phyloP scores from a whole-genome alignment of 352 stramenopile genomes.

The Phytophthora palmivora region DNA sequence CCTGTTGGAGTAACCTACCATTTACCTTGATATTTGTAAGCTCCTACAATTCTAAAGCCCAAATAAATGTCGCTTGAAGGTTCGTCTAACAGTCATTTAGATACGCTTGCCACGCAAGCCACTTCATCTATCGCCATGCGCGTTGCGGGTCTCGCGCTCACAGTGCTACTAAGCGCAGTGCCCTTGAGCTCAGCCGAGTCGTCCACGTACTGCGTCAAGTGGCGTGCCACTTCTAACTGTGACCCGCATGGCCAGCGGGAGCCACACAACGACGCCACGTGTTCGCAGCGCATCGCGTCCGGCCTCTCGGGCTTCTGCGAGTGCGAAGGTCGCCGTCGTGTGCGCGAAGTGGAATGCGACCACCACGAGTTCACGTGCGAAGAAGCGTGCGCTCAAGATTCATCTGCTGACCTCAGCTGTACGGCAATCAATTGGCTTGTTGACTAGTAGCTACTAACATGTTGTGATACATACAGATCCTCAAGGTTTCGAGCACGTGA shows the following conservation, averaged over 20 bases:
- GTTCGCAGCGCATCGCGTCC: slow-evolving; percentile 50
- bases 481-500: slow-evolving; percentile 81
- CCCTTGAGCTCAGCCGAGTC: slow-evolving; percentile 5
- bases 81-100: not conserved
- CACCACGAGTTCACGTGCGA: slow-evolving; percentile 85
- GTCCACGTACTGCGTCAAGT: slow-evolving; percentile 63
- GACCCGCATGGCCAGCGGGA: slow-evolving; percentile 77
- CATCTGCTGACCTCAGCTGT: slow-evolving; percentile 80
- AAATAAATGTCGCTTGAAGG: slow-evolving; percentile 14
- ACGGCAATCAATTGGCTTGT: slow-evolving; percentile 16
- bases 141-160: slow-evolving; percentile 14
- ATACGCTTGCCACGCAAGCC: slow-evolving; percentile 39
- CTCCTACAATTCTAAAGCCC: not conserved
- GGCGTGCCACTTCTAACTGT: slow-evolving; percentile 72
- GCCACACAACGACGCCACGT: slow-evolving; percentile 67
- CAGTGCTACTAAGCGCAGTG: slow-evolving; percentile 6
- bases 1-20: not conserved
- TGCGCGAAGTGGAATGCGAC: slow-evolving; percentile 78
- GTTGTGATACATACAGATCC: slow-evolving; percentile 49
- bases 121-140: slow-evolving; percentile 26
- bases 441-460: slow-evolving; percentile 4
- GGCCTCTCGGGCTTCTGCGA: slow-evolving; percentile 79
- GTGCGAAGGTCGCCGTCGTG: slow-evolving; percentile 77
- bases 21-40: not conserved
- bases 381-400: slow-evolving; percentile 71